Base-by-base conservation (phyloP, 2,329 filamentous ascomycete species). In the Parascedosporium putredinis region DNA sequence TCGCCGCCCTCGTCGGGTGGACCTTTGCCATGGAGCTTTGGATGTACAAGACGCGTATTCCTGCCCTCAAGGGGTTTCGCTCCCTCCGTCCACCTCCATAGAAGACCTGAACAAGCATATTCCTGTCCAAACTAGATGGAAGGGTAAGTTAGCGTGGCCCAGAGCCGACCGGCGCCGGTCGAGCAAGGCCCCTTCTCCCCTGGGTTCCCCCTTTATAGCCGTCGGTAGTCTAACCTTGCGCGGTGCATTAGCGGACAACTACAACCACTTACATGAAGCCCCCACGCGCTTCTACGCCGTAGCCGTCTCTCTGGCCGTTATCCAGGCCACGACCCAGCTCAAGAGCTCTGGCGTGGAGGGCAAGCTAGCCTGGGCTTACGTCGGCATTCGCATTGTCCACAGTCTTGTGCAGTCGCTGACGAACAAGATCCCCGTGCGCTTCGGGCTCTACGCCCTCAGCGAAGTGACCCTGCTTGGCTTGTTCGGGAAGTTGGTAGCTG, bases 221-320 rank as follows among this genome's bases (percentile, higher is more conserved):
- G n/a, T n/a, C n/a, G n/a, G n/a, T n/a, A n/a, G n/a, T n/a, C n/a
- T n/a, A n/a, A n/a, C n/a, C n/a, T n/a, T n/a, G n/a, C n/a, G n/a
- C n/a, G n/a, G n/a, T n/a, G n/a, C n/a, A n/a, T n/a, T n/a, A 47
- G 64, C 63, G 9, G 67, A 70, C 53, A 72, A 72, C 54, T 71
- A 61, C 58, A 67, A 68, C 55, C 62, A 72, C 51, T 57, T 71
- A 45, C 57, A 64, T 50, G 67, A 72, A 58, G 67, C 71, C 55
- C 69, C 69, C 14, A 68, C 66, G 2, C 63, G 66, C 38, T 72
- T 72, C 59, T 72, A 70, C 57, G 67, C 67, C 16, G 53, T 65
- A 18, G 55, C 58, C 9, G 57, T 71, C 5, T 60, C 61, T 1
- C 53, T 72, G 31, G 64, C 64, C 1, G 43, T 64, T 5, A 52